A percentile compares a stretch with the other conserved stretches of the same genome.
These are phyloP conservation scores for Yamadazyma akitaensis DNA, from an alignment of 805 yeast genomes.

Conservation along the genomic window DNA sequence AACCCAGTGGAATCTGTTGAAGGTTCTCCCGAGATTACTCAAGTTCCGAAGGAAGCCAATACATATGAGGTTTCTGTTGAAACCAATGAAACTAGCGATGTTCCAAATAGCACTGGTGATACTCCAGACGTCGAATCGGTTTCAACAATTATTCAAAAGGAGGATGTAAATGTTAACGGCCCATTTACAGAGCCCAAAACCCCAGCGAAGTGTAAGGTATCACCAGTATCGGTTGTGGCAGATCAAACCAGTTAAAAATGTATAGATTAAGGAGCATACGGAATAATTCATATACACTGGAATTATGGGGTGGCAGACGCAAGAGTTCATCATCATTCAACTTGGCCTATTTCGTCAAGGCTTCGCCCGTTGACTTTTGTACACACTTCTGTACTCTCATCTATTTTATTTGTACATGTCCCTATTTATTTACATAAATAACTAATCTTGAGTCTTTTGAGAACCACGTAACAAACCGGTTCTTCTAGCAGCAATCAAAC, in stretches of 20 bases:
- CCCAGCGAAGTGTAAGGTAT: neutral
- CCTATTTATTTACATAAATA: constrained; percentile 3
- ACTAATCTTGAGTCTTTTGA: constrained; percentile 64
- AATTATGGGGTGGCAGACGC: neutral
- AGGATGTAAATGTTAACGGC: neutral
- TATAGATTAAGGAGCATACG: too few species aligned
- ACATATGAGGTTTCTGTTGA: neutral
- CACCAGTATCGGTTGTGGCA: neutral
- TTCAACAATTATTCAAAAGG: neutral
- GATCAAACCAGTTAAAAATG: neutral
- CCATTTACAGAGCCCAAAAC: neutral
- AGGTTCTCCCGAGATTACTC: neutral
- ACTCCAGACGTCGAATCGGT: neutral
- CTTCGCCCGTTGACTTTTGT: too few species aligned
- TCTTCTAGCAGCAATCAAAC: constrained; percentile 99
- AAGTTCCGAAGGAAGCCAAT: neutral
- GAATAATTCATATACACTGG: neutral
- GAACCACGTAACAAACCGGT: constrained; percentile 99
- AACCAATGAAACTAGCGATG: neutral
- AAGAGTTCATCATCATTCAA: neutral
- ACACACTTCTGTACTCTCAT: too few species aligned
- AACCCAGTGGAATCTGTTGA: neutral
- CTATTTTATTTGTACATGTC: neutral
- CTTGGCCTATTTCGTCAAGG: too few species aligned
- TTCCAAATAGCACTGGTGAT: neutral